Conservation (phyloP, 2,329 filamentous ascomycete species). For the Epicoccum sorghinum region DNA sequence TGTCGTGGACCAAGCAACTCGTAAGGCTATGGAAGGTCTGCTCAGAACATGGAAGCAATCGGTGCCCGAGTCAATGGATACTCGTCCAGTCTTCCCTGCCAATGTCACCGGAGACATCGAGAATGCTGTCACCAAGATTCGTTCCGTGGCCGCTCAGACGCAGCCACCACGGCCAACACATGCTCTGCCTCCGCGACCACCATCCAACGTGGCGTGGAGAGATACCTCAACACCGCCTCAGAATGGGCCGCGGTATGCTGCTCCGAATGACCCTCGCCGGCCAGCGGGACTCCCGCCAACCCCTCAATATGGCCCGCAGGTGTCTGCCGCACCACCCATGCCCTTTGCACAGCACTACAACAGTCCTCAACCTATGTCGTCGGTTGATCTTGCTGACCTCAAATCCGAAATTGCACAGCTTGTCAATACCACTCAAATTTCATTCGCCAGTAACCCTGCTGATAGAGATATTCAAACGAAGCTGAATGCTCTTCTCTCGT, state of each 20-base stretch:
- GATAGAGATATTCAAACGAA: constrained; percentile 78
- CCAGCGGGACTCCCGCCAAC: constrained; percentile 33
- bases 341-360: constrained; percentile 43
- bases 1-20: constrained; percentile 79
- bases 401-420: constrained; percentile 83
- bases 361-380: constrained; percentile 33
- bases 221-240: constrained; percentile 76
- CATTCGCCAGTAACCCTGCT: constrained; percentile 77
- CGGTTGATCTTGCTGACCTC: constrained; percentile 64
- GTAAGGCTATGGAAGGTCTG: constrained; percentile 95
- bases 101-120: constrained; percentile 92
- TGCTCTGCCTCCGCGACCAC: constrained; percentile 45
- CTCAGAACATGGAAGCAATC: constrained; percentile 98
- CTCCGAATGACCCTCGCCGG: constrained; percentile 42
- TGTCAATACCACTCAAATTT: constrained; percentile 73
- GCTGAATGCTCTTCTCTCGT: constrained; percentile 82
- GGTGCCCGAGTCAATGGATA: constrained; percentile 89
- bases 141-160: constrained; percentile 66
- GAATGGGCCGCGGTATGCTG: constrained; percentile 39
- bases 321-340: constrained; percentile 31
- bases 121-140: constrained; percentile 87
- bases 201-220: constrained; percentile 65
- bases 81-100: constrained; percentile 86
- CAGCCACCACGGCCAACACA: constrained; percentile 55
- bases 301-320: constrained; percentile 33